These are phyloP conservation scores for Emydomyces testavorans DNA, from an alignment of 2,329 filamentous ascomycete genomes.

Conservation along the genomic window DNA sequence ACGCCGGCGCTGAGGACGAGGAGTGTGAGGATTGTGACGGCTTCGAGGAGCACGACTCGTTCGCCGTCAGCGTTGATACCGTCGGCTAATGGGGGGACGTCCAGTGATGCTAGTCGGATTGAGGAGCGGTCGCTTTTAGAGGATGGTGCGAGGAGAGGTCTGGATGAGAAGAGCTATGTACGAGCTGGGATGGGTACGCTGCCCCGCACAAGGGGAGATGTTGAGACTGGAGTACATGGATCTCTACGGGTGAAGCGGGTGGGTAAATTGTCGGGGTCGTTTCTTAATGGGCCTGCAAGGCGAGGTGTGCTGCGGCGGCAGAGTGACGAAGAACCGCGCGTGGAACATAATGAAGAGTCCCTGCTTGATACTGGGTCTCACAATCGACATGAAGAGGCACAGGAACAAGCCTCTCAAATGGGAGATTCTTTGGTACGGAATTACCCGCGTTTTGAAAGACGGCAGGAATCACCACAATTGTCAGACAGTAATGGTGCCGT, in stretches of 20 bases:
- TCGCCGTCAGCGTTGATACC: slow-evolving; percentile 31
- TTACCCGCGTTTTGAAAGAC: slow-evolving; percentile 11
- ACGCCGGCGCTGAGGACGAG: slow-evolving; percentile 38
- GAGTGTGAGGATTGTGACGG: slow-evolving; percentile 31
- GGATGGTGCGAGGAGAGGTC: slow-evolving; percentile 24
- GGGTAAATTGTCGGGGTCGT: slow-evolving; percentile 62
- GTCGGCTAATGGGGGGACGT: slow-evolving; percentile 24
- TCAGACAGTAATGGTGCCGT: slow-evolving; percentile 17
- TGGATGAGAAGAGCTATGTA: slow-evolving; percentile 21
- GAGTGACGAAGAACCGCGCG: slow-evolving; percentile 53
- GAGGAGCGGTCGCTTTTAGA: slow-evolving; percentile 24
- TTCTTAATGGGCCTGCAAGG: slow-evolving; percentile 67
- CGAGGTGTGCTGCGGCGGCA: slow-evolving; percentile 52
- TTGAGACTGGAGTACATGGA: slow-evolving; percentile 55
- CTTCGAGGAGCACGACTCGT: slow-evolving; percentile 32
- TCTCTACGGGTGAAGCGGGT: slow-evolving; percentile 69
- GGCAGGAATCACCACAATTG: slow-evolving; percentile 15
- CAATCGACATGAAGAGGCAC: slow-evolving; percentile 4
- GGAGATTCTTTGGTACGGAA: slow-evolving; percentile 6
- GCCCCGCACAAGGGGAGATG: slow-evolving; percentile 38
- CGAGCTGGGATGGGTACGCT: slow-evolving; percentile 19
- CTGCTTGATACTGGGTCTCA: background rate
- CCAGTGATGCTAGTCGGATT: slow-evolving; percentile 25
- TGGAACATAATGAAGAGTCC: slow-evolving; percentile 20
- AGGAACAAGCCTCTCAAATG: background rate